Evolutionary conservation across 2,329 filamentous ascomycete genomes (phyloP), one percentile per base, ranked within the genome.

Genomic region (Pseudopithomyces chartarum): DNA sequence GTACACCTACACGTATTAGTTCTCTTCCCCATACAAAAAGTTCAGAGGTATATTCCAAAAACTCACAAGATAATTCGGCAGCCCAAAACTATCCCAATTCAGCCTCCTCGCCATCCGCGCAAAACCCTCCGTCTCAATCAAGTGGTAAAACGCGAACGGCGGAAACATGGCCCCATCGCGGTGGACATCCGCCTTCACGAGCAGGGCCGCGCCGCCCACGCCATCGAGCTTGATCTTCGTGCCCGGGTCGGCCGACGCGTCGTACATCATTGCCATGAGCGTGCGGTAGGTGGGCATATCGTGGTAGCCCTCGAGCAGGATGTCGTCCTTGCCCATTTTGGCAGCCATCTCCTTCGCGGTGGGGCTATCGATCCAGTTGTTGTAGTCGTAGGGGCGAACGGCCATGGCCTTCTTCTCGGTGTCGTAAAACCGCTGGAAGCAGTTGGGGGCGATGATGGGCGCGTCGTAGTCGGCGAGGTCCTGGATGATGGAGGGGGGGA

Each of bases 151-250:
- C 2, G 94, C 79, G 73, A 99, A 99, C 0, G 95, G 86, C 17
- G 95, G 95, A 79, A 99, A 99, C 94, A 98, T 99, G 73, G 95
- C 94, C 19, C 95, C 95, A 71, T 99, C 95, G 23, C 95, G 87
- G 75, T 99, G 95, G 22, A 99, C 95, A 57, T 98, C 93, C 1
- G 93, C 95, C 80, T 97, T 97, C 58, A 99, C 95, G 69, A 99
- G 80, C 61, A 99, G 80, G 1, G 93, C 91, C 1, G 94, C 96
- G 34, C 95, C 95, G 54, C 95, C 95, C 3, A 99, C 95, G 48
- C 95, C 95, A 73, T 99, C 95, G 8, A 99, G 83, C 42, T 87
- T 83, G 50, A 97, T 85, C 70, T 90, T 87, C 34, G 83, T 77
- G 48, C 85, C 80, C 40, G 78, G 74, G 65, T 90, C 84, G 15